These are phyloP conservation scores for Hysterangium stoloniferum DNA, from an alignment of 768 basidiomycete species.

Conservation along the genomic window DNA sequence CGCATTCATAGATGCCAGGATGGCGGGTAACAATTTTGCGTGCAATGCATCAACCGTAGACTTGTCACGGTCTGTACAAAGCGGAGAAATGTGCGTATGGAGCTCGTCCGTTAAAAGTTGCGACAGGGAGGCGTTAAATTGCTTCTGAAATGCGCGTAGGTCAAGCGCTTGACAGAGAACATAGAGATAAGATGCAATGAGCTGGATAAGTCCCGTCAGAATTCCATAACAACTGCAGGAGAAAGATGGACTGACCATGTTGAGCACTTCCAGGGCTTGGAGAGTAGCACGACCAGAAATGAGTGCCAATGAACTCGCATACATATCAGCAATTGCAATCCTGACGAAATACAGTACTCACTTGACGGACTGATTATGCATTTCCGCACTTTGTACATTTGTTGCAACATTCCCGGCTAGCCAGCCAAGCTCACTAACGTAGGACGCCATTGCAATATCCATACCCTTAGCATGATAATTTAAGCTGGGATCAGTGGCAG, in stretches of 20 bases:
- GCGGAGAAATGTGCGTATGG: slow-evolving; percentile 24
- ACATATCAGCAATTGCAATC: slow-evolving; percentile 13
- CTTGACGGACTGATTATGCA: slow-evolving; percentile 93
- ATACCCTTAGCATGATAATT: slow-evolving; percentile 81
- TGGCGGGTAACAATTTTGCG: slow-evolving; percentile 17
- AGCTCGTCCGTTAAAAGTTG: slow-evolving; percentile 46
- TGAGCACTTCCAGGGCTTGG: slow-evolving; percentile 69
- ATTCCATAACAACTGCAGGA: background rate
- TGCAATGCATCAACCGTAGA: slow-evolving; percentile 23
- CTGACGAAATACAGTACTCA: slow-evolving; percentile 28
- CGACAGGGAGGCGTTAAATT: slow-evolving; percentile 46
- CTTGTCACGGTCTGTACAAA: slow-evolving; percentile 27
- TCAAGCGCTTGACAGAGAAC: slow-evolving; percentile 81
- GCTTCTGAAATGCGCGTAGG: slow-evolving; percentile 64
- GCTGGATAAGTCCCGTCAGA: slow-evolving; percentile 11
- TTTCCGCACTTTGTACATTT: slow-evolving; percentile 80
- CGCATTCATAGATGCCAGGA: slow-evolving; percentile 49
- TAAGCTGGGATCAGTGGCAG: slow-evolving; percentile 71
- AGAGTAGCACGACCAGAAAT: slow-evolving; percentile 78
- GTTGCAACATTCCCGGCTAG: slow-evolving; percentile 81
- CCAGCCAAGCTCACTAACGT: slow-evolving; percentile 73
- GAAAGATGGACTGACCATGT: slow-evolving; percentile 29
- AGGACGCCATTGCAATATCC: slow-evolving; percentile 78
- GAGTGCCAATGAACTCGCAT: slow-evolving; percentile 65
- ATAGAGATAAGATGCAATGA: slow-evolving; percentile 72